Evolutionary conservation across 169 alveolate genomes (phyloP).

Genomic region (Ichthyophthirius multifiliis): DNA sequence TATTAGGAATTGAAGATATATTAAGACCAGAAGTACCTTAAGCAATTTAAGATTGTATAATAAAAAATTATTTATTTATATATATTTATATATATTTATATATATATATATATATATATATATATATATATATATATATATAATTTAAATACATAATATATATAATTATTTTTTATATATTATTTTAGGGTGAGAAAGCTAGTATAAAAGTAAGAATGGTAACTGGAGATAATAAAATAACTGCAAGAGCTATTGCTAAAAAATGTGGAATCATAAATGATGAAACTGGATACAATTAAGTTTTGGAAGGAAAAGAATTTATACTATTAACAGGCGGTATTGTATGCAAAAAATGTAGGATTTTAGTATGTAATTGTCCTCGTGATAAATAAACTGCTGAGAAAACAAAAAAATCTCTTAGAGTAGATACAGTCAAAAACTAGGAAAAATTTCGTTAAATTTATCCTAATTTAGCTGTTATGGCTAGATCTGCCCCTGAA

Average conservation of each 20-base stretch:
- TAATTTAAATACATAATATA: neutral
- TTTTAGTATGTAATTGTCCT: constrained; percentile 59
- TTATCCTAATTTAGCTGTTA: constrained; percentile 65
- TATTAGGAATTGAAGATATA: constrained; percentile 85
- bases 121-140: too few species aligned
- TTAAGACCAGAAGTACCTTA: constrained; percentile 87
- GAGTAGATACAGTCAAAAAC: constrained; percentile 76
- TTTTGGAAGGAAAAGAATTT: constrained; percentile 61
- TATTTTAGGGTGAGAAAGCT: constrained; percentile 62
- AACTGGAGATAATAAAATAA: constrained; percentile 89
- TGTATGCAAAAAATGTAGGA: constrained; percentile 64
- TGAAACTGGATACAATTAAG: constrained; percentile 41
- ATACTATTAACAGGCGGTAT: constrained; percentile 65
- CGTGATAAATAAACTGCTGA: constrained; percentile 51
- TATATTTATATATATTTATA: too few species aligned
- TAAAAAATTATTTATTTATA: neutral
- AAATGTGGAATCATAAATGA: constrained; percentile 80
- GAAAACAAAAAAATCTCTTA: constrained; percentile 41
- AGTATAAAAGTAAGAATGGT: constrained; percentile 90
- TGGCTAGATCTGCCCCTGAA: constrained; percentile 92
- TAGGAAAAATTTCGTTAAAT: constrained; percentile 64
- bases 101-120: too few species aligned
- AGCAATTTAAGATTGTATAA: constrained; percentile 76
- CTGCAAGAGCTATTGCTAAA: constrained; percentile 87
- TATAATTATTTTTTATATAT: constrained; percentile 35